Evolutionary conservation across 176 grass and related monocot genomes (phyloP), one percentile per base, ranked within the genome.

Genomic region (Cenchrus fungigraminus): DNA sequence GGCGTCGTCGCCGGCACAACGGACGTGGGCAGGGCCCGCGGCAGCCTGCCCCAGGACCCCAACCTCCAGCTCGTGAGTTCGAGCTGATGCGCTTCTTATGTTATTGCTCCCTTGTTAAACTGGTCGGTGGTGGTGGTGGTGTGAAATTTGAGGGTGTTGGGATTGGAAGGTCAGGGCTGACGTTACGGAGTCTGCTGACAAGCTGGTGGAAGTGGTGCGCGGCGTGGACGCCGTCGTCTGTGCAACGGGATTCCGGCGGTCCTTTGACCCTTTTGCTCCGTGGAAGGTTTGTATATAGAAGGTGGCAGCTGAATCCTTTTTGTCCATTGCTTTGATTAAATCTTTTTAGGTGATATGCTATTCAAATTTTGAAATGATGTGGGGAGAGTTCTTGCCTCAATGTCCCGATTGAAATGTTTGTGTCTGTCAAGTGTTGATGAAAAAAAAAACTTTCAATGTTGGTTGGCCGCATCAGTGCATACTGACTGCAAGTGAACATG

Each of bases 251-350:
- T 94, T 85, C 84, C 79, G 92, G 40, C 90, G 82, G 31, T 92
- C 92, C 2, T 83, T 83, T n/a, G 89, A 94, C 31, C 87, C 88
- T 44, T 89, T 91, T 68, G 92, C 92, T 82, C 92, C 92, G 1
- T 91, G 92, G 92, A 94, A 91, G 92, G 92, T 94, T 61, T 68
- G 77, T 65, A 71, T 0, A 53, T 2, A 66, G 5, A 12, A 57
- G 54, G 0, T 68, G 40, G 17, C 44, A 25, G 44, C 45, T 64
- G 5, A 15, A 50, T 70, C 53, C 22, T 50, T 60, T 42, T 20
- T 60, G 28, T 58, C 12, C 63, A 22, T 50, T 59, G 43, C 19
- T 66, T 55, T 25, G 1, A 28, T 78, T 63, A 2, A 4, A 53
- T 15, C 25, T 7, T 83, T 6, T 74, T 20, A 40, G 70, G 1